phyloP scores from a whole-genome alignment of 805 yeast genomes.

The Metschnikowia henanensis region DNA sequence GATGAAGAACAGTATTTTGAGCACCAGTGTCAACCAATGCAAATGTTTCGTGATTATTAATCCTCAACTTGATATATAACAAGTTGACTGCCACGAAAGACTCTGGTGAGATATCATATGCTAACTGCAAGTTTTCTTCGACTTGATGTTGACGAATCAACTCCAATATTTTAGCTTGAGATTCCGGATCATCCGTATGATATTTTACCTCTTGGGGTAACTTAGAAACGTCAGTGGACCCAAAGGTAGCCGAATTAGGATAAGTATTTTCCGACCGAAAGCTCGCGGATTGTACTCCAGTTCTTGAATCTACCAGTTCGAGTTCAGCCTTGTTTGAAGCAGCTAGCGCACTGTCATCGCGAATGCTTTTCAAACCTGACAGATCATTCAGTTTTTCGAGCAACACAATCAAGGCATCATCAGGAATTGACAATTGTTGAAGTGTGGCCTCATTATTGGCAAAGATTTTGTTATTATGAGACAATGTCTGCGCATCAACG shows the following conservation, averaged over 20 bases:
- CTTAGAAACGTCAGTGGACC: not conserved
- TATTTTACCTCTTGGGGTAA: not conserved
- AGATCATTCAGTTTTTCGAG: constrained; percentile 11
- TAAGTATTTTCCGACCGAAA: not conserved
- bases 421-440: constrained; percentile 46
- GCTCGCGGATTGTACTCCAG: too few species aligned
- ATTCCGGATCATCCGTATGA: constrained; percentile 49
- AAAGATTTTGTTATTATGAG: constrained; percentile 46
- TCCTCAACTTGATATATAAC: constrained; percentile 76
- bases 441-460: constrained; percentile 38
- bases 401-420: constrained; percentile 59
- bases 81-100: constrained; percentile 78
- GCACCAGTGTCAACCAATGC: constrained; percentile 99
- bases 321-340: too few species aligned
- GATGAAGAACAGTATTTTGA: constrained; percentile 81
- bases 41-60: constrained; percentile 78
- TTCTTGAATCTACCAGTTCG: too few species aligned
- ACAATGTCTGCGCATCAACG: constrained; percentile 47
- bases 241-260: not conserved
- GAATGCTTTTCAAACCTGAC: too few species aligned
- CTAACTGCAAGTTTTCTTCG: constrained; percentile 76
- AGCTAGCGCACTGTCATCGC: too few species aligned
- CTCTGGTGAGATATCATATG: constrained; percentile 89
- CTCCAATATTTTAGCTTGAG: constrained; percentile 61
- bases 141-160: constrained; percentile 68